Conservation (phyloP, 2,329 filamentous ascomycete species). For the Fusarium domesticum region DNA sequence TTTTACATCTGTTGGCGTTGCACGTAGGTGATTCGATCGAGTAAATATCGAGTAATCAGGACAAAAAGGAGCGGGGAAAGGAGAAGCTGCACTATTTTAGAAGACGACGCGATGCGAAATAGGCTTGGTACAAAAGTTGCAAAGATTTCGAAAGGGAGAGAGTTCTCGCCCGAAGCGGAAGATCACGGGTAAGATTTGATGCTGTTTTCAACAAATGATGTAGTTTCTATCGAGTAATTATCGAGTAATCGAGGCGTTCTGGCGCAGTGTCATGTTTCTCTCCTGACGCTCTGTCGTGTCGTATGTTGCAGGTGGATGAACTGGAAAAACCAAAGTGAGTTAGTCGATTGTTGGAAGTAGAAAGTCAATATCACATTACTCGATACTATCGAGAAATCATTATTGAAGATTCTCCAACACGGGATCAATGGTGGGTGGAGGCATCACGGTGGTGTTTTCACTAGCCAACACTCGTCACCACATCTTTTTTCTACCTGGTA, state of each 20-base stretch:
- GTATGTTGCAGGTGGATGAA: not conserved
- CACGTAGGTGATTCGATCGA: constrained; percentile 42
- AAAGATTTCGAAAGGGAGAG: not conserved
- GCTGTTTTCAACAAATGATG: too few species aligned
- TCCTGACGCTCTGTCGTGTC: not conserved
- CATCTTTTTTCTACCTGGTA: too few species aligned
- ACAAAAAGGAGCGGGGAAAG: not conserved
- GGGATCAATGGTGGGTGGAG: not conserved
- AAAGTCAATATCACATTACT: not conserved
- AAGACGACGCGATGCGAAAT: too few species aligned
- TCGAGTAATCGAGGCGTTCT: not conserved
- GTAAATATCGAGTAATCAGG: constrained; percentile 44
- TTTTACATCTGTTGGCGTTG: constrained; percentile 13
- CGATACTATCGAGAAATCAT: not conserved
- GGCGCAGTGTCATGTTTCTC: not conserved
- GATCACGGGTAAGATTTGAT: not conserved
- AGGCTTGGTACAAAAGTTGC: not conserved
- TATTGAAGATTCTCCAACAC: not conserved
- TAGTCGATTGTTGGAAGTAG: not conserved
- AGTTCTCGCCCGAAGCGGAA: not conserved
- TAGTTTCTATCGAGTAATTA: not conserved
- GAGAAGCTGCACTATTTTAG: not conserved
- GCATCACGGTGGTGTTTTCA: not conserved
- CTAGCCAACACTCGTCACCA: too few species aligned
- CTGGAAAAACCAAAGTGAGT: not conserved